phyloP scores from a whole-genome alignment of 164 flowering plant genomes.

The Piper longum region DNA sequence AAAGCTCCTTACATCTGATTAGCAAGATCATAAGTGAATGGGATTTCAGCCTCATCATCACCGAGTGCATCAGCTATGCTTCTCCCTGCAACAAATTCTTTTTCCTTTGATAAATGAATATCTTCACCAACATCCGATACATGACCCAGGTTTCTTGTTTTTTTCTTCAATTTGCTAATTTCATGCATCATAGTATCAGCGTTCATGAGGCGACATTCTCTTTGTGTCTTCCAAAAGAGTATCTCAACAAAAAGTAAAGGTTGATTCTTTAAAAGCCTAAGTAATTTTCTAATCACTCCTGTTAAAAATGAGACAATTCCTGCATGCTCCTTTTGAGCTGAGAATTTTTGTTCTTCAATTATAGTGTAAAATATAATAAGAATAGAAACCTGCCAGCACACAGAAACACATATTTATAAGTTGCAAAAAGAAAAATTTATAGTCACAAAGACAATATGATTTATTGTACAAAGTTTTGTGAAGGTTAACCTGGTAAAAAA shows the following conservation, averaged over 20 bases:
- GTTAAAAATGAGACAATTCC: constrained; percentile 57
- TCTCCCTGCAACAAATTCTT: constrained; percentile 24
- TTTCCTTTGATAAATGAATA: constrained; percentile 19
- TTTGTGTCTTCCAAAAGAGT: constrained; percentile 82
- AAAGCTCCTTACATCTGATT: constrained; percentile 31
- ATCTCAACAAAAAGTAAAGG: constrained; percentile 89
- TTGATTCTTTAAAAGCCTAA: constrained; percentile 62
- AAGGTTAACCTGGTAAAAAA: constrained; percentile 76
- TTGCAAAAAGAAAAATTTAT: not conserved
- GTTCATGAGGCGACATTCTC: constrained; percentile 67
- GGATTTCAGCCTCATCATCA: constrained; percentile 84
- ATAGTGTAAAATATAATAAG: constrained; percentile 57
- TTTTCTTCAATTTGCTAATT: constrained; percentile 37
- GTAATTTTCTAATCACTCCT: constrained; percentile 58
- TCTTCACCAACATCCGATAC: constrained; percentile 23
- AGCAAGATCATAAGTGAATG: constrained; percentile 17
- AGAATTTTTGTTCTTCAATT: constrained; percentile 66
- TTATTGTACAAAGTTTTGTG: constrained; percentile 1
- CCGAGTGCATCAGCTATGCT: constrained; percentile 90
- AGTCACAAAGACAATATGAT: not conserved
- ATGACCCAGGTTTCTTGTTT: constrained; percentile 22
- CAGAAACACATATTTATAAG: constrained; percentile 6
- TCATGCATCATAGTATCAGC: constrained; percentile 55
- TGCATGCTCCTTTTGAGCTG: constrained; percentile 47
- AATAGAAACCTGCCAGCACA: constrained; percentile 61